Conservation (phyloP, 257 asterid species). For the Fraxinus americana region DNA sequence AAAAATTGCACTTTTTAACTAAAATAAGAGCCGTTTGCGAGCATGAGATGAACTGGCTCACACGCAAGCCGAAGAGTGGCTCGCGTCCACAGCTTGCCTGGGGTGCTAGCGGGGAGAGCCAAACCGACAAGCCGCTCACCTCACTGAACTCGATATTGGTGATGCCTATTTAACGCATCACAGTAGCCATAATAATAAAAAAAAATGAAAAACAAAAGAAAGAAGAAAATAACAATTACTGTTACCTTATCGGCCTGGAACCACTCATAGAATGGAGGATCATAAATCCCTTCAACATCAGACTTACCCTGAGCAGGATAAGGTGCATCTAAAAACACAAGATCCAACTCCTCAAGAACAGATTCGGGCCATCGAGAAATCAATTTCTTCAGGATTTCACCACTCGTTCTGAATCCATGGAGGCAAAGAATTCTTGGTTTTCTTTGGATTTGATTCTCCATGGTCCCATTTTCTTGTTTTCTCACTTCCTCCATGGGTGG, state of each 20-base stretch:
- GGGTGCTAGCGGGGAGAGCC: no score
- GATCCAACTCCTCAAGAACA: slow-evolving; percentile 28
- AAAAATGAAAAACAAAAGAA: no score
- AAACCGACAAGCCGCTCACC: no score
- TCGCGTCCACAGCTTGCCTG: no score
- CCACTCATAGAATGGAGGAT: slow-evolving; percentile 45
- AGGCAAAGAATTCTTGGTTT: slow-evolving; percentile 41
- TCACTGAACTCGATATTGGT: no score
- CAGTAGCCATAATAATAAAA: neutral
- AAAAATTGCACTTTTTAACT: no score
- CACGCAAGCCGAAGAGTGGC: no score
- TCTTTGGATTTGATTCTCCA: neutral
- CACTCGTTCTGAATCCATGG: slow-evolving; percentile 46
- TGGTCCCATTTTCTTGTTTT: neutral
- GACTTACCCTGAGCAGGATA: slow-evolving; percentile 32
- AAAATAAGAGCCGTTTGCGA: no score
- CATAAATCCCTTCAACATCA: slow-evolving; percentile 36
- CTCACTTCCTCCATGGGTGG: neutral
- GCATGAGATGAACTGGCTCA: no score
- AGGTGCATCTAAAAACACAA: slow-evolving; percentile 39
- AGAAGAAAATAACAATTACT: neutral
- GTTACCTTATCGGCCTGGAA: slow-evolving; percentile 34
- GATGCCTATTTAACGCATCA: no score
- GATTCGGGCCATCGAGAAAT: slow-evolving; percentile 38
- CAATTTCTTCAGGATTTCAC: slow-evolving; percentile 30